Base-by-base conservation (phyloP, 2,329 filamentous ascomycete genomes). In the Zymoseptoria tritici region DNA sequence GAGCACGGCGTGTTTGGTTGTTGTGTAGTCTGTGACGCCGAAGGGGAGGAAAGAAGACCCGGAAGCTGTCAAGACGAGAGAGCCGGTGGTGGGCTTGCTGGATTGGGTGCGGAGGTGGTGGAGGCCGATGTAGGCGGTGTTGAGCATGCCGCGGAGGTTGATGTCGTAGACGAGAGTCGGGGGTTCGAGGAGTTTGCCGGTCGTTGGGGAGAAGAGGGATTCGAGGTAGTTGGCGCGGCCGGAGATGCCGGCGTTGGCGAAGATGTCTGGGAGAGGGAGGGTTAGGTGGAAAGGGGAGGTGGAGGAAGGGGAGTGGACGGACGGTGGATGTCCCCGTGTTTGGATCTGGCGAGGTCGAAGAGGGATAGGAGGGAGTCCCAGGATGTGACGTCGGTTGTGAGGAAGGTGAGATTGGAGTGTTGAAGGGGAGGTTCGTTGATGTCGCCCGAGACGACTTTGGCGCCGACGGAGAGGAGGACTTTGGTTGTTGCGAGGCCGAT, bases 401-500 rank as follows among this genome's bases (percentile, higher is more conserved):
- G 63, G 65, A 79, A 83, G 20, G 73, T 67, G 58, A 78, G 62
- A 4, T 65, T 64, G 26, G 54, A 26, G 52, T 70, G 63, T 9
- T 66, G 9, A 63, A 61, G 54, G 62, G 75, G 69, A 0, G 76
- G 72, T 1, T 78, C 71, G 49, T 80, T 78, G 50, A 85, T 61
- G 65, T 87, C 84, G 42, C 76, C 80, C 24, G 78, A 79, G 60
- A 85, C 76, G 19, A 86, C 83, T 16, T 75, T 77, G 26, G 82
- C 83, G 20, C 82, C 83, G 0, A 79, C 70, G 0, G 77, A 72
- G 7, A 85, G 73, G 13, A 85, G 77, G 2, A 81, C 73, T 8
- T 78, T 70, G 7, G 79, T 76, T 0, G 83, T 84, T 57, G 81
- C 81, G 13, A 84, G 77, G 31, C 84, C 83, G 57, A 86, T 86